These are phyloP conservation scores for Penicillium simplicissimum DNA, from an alignment of 495 filamentous ascomycete species.

Conservation along the genomic window DNA sequence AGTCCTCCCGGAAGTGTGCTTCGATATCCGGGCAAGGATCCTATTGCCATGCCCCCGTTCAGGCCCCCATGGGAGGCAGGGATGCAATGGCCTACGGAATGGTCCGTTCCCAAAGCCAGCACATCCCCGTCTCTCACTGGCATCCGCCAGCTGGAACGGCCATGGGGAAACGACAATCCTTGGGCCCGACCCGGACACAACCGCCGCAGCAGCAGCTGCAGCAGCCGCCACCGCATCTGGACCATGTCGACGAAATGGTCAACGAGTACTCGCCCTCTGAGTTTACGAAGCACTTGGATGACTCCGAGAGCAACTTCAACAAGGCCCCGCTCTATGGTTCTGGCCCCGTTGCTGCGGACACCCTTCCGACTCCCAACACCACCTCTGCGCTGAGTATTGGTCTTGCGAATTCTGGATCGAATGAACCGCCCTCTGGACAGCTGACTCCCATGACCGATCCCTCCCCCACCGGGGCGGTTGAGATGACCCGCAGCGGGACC, in stretches of 20 bases:
- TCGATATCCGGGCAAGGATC: constrained; percentile 27
- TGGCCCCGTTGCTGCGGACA: background rate
- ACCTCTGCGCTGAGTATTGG: constrained; percentile 33
- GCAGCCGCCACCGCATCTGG: constrained; percentile 14
- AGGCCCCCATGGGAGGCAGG: background rate
- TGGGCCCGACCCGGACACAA: constrained; percentile 33
- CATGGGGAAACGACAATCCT: constrained; percentile 37
- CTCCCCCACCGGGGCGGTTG: constrained; percentile 27
- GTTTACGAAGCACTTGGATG: constrained; percentile 43
- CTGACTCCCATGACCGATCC: constrained; percentile 25
- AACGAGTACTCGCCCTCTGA: constrained; percentile 46
- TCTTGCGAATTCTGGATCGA: constrained; percentile 32
- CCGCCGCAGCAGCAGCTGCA: constrained; percentile 14
- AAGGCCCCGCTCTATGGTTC: background rate
- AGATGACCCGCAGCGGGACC: constrained; percentile 50
- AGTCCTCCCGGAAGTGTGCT: constrained; percentile 25
- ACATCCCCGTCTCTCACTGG: constrained; percentile 41
- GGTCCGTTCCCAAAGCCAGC: constrained; percentile 49
- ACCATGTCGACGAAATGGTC: constrained; percentile 33
- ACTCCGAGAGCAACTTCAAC: constrained; percentile 24
- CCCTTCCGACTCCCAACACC: background rate
- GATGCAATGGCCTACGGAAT: constrained; percentile 22
- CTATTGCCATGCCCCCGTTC: constrained; percentile 31
- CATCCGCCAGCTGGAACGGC: constrained; percentile 26
- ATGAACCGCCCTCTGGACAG: constrained; percentile 30